Percentiles rank a stretch among this genome's conserved stretches.
Conservation (phyloP, 1,284 basidiomycete genomes). For the Peniophora sp. region DNA sequence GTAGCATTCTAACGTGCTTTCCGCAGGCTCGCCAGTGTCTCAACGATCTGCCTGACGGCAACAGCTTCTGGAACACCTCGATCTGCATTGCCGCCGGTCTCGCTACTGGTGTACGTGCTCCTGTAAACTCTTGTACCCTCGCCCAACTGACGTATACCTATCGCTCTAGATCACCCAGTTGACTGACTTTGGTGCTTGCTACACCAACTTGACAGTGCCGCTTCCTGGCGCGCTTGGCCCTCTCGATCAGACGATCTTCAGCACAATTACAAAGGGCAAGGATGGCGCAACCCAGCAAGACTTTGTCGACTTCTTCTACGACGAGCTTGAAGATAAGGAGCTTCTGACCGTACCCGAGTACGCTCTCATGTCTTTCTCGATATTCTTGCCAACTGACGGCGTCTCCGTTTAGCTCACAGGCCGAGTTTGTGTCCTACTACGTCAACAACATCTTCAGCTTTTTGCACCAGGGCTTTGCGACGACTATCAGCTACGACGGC, state of each 20-base stretch:
- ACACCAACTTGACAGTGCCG: background rate
- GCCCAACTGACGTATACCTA: background rate
- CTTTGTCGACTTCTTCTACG: conserved; percentile 16
- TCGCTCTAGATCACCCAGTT: background rate
- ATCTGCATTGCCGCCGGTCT: background rate
- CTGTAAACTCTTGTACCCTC: background rate
- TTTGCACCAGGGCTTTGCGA: no score
- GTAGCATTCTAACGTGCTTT: background rate
- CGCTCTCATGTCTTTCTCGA: no score
- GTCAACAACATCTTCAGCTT: no score
- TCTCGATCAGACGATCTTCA: background rate
- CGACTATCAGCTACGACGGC: no score
- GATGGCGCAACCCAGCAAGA: conserved; percentile 18
- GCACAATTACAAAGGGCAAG: conserved; percentile 2
- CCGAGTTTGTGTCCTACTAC: no score
- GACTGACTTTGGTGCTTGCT: background rate
- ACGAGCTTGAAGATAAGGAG: conserved; percentile 8
- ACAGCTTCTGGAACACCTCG: background rate
- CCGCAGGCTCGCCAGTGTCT: background rate
- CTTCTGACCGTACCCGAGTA: no score
- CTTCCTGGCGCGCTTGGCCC: background rate
- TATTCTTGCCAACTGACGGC: no score
- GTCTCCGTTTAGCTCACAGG: no score
- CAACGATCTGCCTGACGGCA: background rate
- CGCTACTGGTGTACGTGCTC: background rate